phyloP scores from a whole-genome alignment of 2,329 filamentous ascomycete genomes.

The Madurella fahalii region DNA sequence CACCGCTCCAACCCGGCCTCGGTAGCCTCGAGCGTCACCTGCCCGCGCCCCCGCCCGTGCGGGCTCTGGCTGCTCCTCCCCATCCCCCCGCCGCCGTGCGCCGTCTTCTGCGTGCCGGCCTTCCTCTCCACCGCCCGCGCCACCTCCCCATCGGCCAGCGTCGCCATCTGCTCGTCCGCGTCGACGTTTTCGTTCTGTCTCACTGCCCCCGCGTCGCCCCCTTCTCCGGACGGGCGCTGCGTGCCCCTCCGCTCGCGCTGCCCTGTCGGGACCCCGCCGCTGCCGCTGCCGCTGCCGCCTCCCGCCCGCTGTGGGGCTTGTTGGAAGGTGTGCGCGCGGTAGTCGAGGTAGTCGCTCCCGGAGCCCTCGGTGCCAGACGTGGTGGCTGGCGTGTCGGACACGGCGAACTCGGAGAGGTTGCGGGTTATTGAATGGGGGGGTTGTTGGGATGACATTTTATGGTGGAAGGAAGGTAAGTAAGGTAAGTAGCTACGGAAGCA shows the following conservation, averaged over 20 bases:
- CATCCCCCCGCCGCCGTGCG: not conserved
- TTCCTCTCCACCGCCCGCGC: slow-evolving; percentile 2
- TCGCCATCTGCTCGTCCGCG: slow-evolving; percentile 15
- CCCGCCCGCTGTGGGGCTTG: not conserved
- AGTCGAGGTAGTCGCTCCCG: slow-evolving; percentile 12
- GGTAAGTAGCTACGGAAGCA: too few relatives aligned
- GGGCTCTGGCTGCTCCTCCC: not conserved
- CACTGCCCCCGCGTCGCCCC: not conserved
- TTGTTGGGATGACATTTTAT: not conserved
- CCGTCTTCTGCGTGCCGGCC: not conserved
- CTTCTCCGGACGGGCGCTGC: slow-evolving; percentile 1
- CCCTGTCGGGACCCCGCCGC: not conserved
- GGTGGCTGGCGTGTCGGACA: slow-evolving; percentile 21
- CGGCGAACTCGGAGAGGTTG: slow-evolving; percentile 22
- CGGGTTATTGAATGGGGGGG: slow-evolving; percentile 15
- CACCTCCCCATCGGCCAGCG: slow-evolving; percentile 13
- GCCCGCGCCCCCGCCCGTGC: slow-evolving; percentile 19
- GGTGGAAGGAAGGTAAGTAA: too few relatives aligned
- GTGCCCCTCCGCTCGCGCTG: slow-evolving; percentile 7
- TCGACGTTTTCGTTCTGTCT: slow-evolving; percentile 17
- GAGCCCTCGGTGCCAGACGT: not conserved
- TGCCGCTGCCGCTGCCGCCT: slow-evolving; percentile 4
- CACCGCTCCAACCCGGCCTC: slow-evolving; percentile 24
- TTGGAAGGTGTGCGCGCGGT: slow-evolving; percentile 1
- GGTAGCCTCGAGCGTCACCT: slow-evolving; percentile 17